Conservation (phyloP, 768 basidiomycete species). For the Boletus eberwhitei region DNA sequence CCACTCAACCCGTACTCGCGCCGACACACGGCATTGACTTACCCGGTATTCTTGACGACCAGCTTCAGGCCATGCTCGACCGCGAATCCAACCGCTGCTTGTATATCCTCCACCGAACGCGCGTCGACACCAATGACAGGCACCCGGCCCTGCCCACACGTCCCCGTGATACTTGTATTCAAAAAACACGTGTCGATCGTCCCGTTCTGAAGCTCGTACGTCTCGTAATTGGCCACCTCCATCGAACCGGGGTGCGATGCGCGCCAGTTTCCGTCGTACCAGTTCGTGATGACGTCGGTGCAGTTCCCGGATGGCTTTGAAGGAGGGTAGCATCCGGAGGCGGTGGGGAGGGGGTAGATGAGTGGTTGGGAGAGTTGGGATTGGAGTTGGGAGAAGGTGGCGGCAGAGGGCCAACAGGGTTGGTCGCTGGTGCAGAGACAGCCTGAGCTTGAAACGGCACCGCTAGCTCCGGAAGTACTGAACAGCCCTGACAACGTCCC, state of each 20-base stretch:
- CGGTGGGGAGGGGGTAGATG: slow-evolving; percentile 39
- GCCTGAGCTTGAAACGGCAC: not conserved
- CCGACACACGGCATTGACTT: not conserved
- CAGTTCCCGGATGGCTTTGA: slow-evolving; percentile 39
- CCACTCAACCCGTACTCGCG: not conserved
- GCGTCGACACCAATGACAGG: slow-evolving; percentile 21
- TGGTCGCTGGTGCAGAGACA: slow-evolving; percentile 39
- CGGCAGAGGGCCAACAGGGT: slow-evolving; percentile 41
- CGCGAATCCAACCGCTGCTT: slow-evolving; percentile 21
- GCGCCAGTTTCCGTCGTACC: slow-evolving; percentile 38
- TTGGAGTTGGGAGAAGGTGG: slow-evolving; percentile 33
- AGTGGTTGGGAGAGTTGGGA: slow-evolving; percentile 43
- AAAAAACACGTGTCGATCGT: slow-evolving; percentile 40
- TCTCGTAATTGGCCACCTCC: slow-evolving; percentile 34
- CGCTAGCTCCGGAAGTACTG: not conserved
- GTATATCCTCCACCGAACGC: slow-evolving; percentile 18
- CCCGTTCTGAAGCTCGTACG: slow-evolving; percentile 38
- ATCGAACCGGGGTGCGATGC: slow-evolving; percentile 40
- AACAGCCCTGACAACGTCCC: not conserved
- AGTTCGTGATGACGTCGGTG: slow-evolving; percentile 26
- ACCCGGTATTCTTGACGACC: slow-evolving; percentile 26
- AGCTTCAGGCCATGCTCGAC: slow-evolving; percentile 13
- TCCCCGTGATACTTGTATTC: slow-evolving; percentile 27
- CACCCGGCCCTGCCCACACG: slow-evolving; percentile 21
- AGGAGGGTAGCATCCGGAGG: slow-evolving; percentile 40